phyloP scores from a whole-genome alignment of 2,329 filamentous ascomycete genomes.

The Aspergillus pseudoterreus region DNA sequence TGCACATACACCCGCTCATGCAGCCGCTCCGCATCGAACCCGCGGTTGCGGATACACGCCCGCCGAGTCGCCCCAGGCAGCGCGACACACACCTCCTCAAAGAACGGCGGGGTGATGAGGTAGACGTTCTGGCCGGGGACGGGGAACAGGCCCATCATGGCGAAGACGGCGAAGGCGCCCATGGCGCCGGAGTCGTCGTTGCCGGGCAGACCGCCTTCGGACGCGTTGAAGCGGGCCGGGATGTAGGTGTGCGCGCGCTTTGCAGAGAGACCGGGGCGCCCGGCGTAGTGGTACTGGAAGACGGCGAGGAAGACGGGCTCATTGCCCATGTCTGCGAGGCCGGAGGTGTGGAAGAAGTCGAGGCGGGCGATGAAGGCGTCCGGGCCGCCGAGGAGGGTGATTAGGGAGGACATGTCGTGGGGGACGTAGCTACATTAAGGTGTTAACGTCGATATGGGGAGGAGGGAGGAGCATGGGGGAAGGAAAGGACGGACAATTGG shows the following conservation, averaged over 20 bases:
- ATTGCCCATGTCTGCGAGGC: constrained; percentile 64
- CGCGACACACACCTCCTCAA: constrained; percentile 55
- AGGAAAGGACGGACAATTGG: constrained; percentile 18
- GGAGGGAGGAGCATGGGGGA: too few relatives aligned
- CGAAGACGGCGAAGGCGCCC: constrained; percentile 63
- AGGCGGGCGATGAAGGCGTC: constrained; percentile 55
- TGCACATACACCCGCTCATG: constrained; percentile 56
- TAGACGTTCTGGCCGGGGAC: constrained; percentile 66
- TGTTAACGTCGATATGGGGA: too few relatives aligned
- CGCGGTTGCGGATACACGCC: constrained; percentile 55
- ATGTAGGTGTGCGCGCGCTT: constrained; percentile 61
- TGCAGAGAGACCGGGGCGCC: constrained; percentile 52
- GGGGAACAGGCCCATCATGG: constrained; percentile 68
- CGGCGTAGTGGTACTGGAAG: constrained; percentile 67
- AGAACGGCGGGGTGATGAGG: constrained; percentile 64
- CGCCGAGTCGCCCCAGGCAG: constrained; percentile 57
- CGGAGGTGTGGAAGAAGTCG: constrained; percentile 60
- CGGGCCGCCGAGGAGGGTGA: constrained; percentile 58
- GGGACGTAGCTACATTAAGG: constrained; percentile 50
- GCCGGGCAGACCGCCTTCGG: constrained; percentile 57
- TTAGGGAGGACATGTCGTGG: constrained; percentile 50
- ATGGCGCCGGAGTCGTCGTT: constrained; percentile 69
- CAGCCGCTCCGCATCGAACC: constrained; percentile 50
- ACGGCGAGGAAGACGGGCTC: constrained; percentile 61
- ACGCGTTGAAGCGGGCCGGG: constrained; percentile 57